Conservation (phyloP, 2,329 filamentous ascomycete genomes). For the Amauroascus niger region DNA sequence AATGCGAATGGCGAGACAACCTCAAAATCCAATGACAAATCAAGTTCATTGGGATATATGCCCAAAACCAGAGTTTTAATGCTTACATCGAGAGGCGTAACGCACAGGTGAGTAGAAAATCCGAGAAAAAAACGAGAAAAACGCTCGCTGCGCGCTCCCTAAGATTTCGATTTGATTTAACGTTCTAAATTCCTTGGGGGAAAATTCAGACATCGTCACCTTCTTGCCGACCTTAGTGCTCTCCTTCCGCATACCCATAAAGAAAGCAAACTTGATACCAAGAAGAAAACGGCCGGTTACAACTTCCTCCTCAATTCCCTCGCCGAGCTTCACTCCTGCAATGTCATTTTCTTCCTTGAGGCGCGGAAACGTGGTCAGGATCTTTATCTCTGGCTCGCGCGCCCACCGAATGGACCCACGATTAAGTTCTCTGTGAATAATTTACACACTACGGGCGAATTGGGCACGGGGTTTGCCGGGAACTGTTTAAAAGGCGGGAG, state of each 20-base stretch:
- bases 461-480: conserved; percentile 72
- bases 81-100: conserved; percentile 84
- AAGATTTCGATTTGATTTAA: background rate
- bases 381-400: conserved; percentile 86
- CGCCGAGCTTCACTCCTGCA: conserved; percentile 77
- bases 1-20: conserved; percentile 17
- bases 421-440: conserved; percentile 48
- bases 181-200: background rate
- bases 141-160: background rate
- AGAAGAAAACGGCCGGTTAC: conserved; percentile 54
- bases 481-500: conserved; percentile 93
- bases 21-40: conserved; percentile 12
- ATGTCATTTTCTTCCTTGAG: conserved; percentile 91
- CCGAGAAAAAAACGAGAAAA: too few relatives aligned
- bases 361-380: conserved; percentile 81
- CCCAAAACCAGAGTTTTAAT: conserved; percentile 62
- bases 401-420: conserved; percentile 73
- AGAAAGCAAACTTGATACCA: conserved; percentile 94
- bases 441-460: conserved; percentile 91
- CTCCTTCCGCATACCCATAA: conserved; percentile 88
- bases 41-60: conserved; percentile 21
- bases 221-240: conserved; percentile 77
- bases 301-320: conserved; percentile 71
- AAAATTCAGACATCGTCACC: conserved; percentile 67
- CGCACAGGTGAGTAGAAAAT: conserved; percentile 57